These are phyloP conservation scores for Coniferiporia weirii DNA, from an alignment of 1,284 basidiomycete genomes.

Conservation along the genomic window DNA sequence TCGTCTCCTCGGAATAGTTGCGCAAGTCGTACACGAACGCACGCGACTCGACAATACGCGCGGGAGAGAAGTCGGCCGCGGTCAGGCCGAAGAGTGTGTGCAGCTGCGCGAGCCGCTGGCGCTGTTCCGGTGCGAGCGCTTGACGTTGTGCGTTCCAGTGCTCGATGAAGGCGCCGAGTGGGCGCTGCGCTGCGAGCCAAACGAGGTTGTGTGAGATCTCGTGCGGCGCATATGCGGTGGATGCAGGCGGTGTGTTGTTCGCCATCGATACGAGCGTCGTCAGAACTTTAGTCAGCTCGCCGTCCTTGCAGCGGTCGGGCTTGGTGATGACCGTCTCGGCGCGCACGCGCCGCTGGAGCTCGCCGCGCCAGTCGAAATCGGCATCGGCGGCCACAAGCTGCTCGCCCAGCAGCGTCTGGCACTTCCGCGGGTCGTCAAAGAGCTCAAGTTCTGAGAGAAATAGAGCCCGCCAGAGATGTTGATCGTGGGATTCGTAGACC, in stretches of 20 bases:
- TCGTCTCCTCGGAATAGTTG: conserved; percentile 44
- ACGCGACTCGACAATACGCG: conserved; percentile 37
- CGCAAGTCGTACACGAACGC: conserved; percentile 56
- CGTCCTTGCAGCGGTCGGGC: conserved; percentile 33
- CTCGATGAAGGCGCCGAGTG: conserved; percentile 41
- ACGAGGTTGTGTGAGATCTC: conserved; percentile 44
- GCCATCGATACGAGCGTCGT: conserved; percentile 46
- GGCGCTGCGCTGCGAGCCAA: conserved; percentile 42
- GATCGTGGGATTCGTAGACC: conserved; percentile 41
- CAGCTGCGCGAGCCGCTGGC: conserved; percentile 43
- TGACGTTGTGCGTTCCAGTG: conserved; percentile 22
- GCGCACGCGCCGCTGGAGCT: conserved; percentile 47
- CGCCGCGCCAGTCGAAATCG: conserved; percentile 46
- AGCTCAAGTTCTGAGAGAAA: conserved; percentile 37
- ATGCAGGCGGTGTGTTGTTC: conserved; percentile 35
- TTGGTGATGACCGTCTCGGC: conserved; percentile 40
- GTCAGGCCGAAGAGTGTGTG: conserved; percentile 55
- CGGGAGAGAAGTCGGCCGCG: conserved; percentile 31
- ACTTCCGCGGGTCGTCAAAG: conserved; percentile 48
- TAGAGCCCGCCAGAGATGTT: conserved; percentile 53
- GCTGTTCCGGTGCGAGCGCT: conserved; percentile 31
- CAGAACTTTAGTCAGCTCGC: conserved; percentile 34
- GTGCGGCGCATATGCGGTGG: conserved; percentile 24
- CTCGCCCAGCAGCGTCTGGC: conserved; percentile 40
- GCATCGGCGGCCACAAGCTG: conserved; percentile 20